Conservation (phyloP, 768 basidiomycete genomes). For the Serendipita sp. region DNA sequence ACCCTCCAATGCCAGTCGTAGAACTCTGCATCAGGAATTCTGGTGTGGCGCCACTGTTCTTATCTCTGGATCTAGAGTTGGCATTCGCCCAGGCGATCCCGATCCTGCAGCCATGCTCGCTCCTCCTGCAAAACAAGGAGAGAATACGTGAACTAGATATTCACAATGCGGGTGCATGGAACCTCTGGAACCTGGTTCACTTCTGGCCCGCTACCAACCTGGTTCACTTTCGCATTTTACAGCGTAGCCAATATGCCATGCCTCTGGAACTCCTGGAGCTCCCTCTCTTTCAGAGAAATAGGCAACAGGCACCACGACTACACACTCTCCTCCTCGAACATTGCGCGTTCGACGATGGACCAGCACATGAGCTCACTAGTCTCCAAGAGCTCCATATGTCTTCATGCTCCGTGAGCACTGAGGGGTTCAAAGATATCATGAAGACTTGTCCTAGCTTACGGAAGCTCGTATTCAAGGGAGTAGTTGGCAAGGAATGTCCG, state of each 20-base stretch:
- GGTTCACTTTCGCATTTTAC: background rate
- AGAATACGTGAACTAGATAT: background rate
- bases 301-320: background rate
- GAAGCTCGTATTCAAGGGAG: background rate
- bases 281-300: background rate
- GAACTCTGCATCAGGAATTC: background rate
- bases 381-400: background rate
- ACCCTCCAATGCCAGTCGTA: background rate
- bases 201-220: background rate
- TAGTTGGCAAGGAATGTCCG: background rate
- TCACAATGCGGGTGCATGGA: background rate
- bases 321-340: background rate
- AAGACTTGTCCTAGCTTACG: background rate
- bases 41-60: background rate
- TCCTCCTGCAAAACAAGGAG: background rate
- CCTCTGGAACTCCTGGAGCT: background rate
- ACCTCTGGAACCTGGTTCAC: conserved; percentile 1
- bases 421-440: background rate
- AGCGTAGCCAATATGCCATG: background rate
- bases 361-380: background rate
- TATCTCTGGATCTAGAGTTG: background rate
- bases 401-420: background rate
- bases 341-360: background rate
- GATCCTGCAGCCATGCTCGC: background rate
- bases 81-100: background rate